Evolutionary conservation across 371 early-diverging fungal species (phyloP), one percentile per base, ranked within the genome.

Genomic region (Choanephora cucurbitarum): DNA sequence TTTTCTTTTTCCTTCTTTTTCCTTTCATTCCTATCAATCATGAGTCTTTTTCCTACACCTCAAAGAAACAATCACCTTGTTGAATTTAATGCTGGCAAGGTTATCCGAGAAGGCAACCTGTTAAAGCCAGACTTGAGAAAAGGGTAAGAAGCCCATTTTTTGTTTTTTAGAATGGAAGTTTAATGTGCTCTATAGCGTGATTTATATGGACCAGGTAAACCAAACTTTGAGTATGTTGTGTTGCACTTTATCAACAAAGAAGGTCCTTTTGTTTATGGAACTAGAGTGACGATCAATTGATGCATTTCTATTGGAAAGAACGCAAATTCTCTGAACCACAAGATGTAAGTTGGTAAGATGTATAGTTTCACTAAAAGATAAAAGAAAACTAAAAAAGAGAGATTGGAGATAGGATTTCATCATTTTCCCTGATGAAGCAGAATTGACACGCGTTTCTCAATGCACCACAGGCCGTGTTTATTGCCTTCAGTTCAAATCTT

Each of bases 241-340:
- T n/a, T n/a, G n/a, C n/a, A n/a, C n/a, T n/a, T n/a, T n/a, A n/a
- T n/a, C n/a, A n/a, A n/a, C n/a, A n/a, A n/a, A n/a, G n/a, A n/a
- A n/a, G n/a, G n/a, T n/a, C n/a, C n/a, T n/a, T n/a, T n/a, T n/a
- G n/a, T n/a, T n/a, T n/a, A n/a, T n/a, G n/a, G n/a, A n/a, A n/a
- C n/a, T 62, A 47, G 51, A 77, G 70, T 14, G 87, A 86, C 31
- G 91, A 90, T 49, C 82, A 81, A 34, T 58, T 91, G 47, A 65
- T 88, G 72, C 88, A 88, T 51, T 88, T 92, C 46, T 88, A 80
- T 60, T 92, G 92, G 92, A 87, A 85, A 56, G 86, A 88, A 51
- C 73, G 84, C 52, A 73, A 76, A 49, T 60, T 73, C 18, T 66
- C 75, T 39, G 55, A 58, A 14, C 71, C 72, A 6, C 82, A 82